Evolutionary conservation across 1,284 basidiomycete species (phyloP), one percentile per base, ranked within the genome.

Genomic region (Ceratorhiza oryzae-sativae): DNA sequence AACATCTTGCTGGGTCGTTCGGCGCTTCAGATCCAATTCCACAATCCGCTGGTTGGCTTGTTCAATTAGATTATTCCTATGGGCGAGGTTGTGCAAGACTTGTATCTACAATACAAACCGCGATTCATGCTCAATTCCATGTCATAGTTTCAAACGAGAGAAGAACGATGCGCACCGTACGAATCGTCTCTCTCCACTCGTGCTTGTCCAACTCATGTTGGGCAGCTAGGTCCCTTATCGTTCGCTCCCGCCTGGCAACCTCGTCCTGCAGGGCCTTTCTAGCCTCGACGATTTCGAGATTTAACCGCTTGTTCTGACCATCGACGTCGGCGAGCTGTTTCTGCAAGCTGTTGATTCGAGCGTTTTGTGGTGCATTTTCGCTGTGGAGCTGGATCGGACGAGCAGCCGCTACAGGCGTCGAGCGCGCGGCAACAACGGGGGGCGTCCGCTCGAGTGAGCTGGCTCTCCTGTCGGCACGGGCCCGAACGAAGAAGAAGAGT

Each of bases 181-280:
- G 18, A 39, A 53, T 23, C 34, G 34, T 51, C 30, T 67, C 62
- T 15, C 36, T 67, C 62, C 62, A 67, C 49, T 67, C 48, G 30
- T 53, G n/a, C 49, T 67, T 67, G 18, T 67, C 62, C 36, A 36
- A n/a, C 36, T 67, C 62, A n/a, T 67, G 49, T 41, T 67, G 62
- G 25, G 32, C 48, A 18, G 30, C 32, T 2, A 67, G 34, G 1
- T 67, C 62, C 49, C 34, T 39, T 8, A 67, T 67, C 32, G 32
- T 67, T n/a, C 62, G 46, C 10, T 67, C 62, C 18, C 62, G 48
- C n/a, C 62, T 30, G 32, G 20, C 27, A 13, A 41, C 36, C 39
- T 67, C 62, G 2, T 18, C 34, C 18, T 53, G 46, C 8, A 67
- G 23, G 48, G 48, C 34, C 42, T 41, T 67, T 34, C 41, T 30